phyloP scores from a whole-genome alignment of 2,329 filamentous ascomycete species.

The Pseudogymnoascus sp. region DNA sequence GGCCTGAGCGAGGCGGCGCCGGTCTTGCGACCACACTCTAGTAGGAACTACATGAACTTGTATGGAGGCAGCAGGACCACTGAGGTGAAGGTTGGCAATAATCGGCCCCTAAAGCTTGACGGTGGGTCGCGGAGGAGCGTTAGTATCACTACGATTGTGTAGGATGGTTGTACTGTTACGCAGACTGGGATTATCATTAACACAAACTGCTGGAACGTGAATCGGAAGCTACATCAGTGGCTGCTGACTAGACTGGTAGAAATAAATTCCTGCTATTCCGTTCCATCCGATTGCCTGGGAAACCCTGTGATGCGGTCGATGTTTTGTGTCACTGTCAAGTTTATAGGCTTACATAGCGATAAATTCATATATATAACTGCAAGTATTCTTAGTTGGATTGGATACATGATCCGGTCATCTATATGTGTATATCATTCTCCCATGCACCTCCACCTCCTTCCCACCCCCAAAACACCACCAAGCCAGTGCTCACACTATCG shows the following conservation, averaged over 20 bases:
- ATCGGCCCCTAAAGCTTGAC: not conserved
- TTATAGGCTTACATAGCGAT: not conserved
- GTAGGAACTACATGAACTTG: not conserved
- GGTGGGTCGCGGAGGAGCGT: not conserved
- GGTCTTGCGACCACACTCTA: not conserved
- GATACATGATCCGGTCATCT: not conserved
- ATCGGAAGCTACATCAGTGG: not conserved
- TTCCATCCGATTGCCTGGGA: not conserved
- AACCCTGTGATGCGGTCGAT: not conserved
- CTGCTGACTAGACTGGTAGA: not conserved
- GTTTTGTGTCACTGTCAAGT: not conserved
- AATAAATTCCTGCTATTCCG: not conserved
- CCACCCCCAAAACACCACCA: not conserved
- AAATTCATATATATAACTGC: not conserved
- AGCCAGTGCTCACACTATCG: not conserved
- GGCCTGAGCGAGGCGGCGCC: not conserved
- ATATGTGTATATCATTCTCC: slow-evolving; percentile 5
- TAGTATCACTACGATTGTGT: not conserved
- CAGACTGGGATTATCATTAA: not conserved
- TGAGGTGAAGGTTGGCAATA: not conserved
- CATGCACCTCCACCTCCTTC: not conserved
- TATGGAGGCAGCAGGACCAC: not conserved
- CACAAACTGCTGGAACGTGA: not conserved
- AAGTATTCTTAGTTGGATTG: not conserved
- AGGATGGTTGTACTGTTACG: not conserved